Base-by-base conservation (phyloP, 768 basidiomycete genomes). In the Leucocoprinus leucothites region DNA sequence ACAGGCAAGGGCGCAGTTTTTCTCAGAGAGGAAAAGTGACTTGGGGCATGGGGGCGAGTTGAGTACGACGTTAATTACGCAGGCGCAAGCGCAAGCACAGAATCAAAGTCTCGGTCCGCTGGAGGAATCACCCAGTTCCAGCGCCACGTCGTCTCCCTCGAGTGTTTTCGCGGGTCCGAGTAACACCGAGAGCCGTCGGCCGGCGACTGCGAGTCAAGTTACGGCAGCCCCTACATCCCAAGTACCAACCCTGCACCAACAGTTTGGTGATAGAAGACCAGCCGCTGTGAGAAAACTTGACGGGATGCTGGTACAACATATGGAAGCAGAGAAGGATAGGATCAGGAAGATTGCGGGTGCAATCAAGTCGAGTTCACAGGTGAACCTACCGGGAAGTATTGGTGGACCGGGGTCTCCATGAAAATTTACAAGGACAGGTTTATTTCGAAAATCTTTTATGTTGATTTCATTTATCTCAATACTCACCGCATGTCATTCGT, bases 311-410 rank as follows among this genome's bases (percentile, higher is more conserved):
- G 71, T 84, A 51, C 84, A 87, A 67, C 91, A 94, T 66, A 87
- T 93, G 74, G 87, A 89, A 70, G 79, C 85, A 50, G 91, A 94
- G 71, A 85, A 84, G 72, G 87, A 91, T 64, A 85, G 82, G 31
- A 77, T 94, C 62, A 87, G 81, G 72, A 77, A 83, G 70, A 91
- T 94, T 65, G 85, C 91, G 19, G 73, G 75, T 24, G 75, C 70
- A 9, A 53, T 71, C 34, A 69, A 69, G 56, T 69, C 68, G 51
- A 61, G 60, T 43, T 56, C 61, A 40, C 57, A 62, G 25, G 38
- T 55, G 46, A 55, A 55, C 26, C 41, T 55, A 24, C n/a, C 36
- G 53, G 35, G 48, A 16, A 50, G 35, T 38, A 1, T 42, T 13
- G 24, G 38, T 31, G 50, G n/a, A 42, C 25, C 40, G 19, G 24